These are phyloP conservation scores for Hyphochytrium catenoides DNA, from an alignment of 352 stramenopile genomes.

Conservation along the genomic window DNA sequence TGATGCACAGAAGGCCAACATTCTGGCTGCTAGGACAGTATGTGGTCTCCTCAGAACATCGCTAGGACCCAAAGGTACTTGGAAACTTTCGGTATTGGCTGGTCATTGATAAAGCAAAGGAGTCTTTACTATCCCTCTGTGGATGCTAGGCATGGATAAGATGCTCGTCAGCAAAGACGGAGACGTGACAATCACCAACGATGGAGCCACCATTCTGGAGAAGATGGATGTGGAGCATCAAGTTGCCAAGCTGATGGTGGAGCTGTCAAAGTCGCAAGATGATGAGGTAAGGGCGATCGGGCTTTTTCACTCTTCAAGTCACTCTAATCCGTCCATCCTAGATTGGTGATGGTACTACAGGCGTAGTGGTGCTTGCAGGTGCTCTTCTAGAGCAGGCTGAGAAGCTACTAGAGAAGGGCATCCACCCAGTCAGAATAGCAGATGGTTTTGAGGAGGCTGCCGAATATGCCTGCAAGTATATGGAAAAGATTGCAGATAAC, in stretches of 20 bases:
- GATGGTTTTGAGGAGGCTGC: slow-evolving; percentile 96
- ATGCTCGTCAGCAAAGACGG: slow-evolving; percentile 97
- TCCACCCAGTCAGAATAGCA: slow-evolving; percentile 95
- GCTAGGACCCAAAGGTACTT: slow-evolving; percentile 79
- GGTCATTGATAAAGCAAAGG: not conserved
- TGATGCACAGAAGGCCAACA: slow-evolving; percentile 97
- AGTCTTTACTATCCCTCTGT: slow-evolving; percentile 5
- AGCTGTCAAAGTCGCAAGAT: slow-evolving; percentile 95
- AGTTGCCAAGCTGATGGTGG: slow-evolving; percentile 93
- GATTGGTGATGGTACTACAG: slow-evolving; percentile 99
- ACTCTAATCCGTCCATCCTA: no score
- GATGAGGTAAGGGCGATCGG: no score
- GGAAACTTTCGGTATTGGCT: not conserved
- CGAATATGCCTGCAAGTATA: slow-evolving; percentile 79
- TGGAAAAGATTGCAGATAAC: slow-evolving; percentile 81
- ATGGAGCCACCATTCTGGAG: slow-evolving; percentile 97
- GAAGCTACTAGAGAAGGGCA: slow-evolving; percentile 82
- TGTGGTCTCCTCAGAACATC: slow-evolving; percentile 90
- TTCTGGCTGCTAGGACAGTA: slow-evolving; percentile 89
- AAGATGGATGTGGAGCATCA: slow-evolving; percentile 98
- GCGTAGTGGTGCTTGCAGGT: slow-evolving; percentile 93
- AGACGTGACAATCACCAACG: slow-evolving; percentile 99
- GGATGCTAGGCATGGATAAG: slow-evolving; percentile 85
- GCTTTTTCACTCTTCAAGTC: no score
- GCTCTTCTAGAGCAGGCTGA: slow-evolving; percentile 90